Evolutionary conservation across 257 asterid genomes (phyloP), one percentile per base, ranked within the genome.

Genomic region (Paulownia fortunei): DNA sequence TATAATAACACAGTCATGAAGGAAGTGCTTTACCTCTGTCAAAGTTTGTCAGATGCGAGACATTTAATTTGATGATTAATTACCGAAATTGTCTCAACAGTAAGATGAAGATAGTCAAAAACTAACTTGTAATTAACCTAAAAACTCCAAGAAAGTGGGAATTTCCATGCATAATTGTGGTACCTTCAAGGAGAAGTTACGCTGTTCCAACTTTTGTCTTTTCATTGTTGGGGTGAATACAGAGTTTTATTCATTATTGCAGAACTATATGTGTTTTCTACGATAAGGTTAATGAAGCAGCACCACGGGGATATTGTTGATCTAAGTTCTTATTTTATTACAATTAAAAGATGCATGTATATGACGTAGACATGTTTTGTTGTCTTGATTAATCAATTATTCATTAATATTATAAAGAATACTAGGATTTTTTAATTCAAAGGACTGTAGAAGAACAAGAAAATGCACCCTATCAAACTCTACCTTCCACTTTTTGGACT

Each of bases 101-200:
- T 12, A 60, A 70, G 12, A 39, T 66, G 26, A 26, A 37, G 39
- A 30, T 58, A 13, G 7, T 69, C 2, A 49, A 12, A 69, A 69
- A 18, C 6, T 56, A 56, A 51, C 19, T 49, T 8, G 2, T 62
- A 63, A 70, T 81, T 76, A 62, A 71, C 72, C 60, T 71, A 54
- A 76, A 81, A 64, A 76, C 79, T 81, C 85, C 85, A 81, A 81
- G 76, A 81, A 71, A 81, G 81, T 76, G 82, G 85, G 85, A 76
- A 76, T 71, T 81, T 76, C 76, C 54, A 82, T 56, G 82, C 76
- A 73, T 72, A 58, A 76, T 73, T 80, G 67, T 65, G 70, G 71
- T 73, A 64, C 63, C 79, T 76, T 81, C 73, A 69, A 81, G 34
- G 23, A 62, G 79, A 81, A 81, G 84, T 70, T 76, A 81, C 75